Evolutionary conservation across 2,329 filamentous ascomycete species (phyloP), one percentile per base, ranked within the genome.

Genomic region (Arthrobotrys conoides): DNA sequence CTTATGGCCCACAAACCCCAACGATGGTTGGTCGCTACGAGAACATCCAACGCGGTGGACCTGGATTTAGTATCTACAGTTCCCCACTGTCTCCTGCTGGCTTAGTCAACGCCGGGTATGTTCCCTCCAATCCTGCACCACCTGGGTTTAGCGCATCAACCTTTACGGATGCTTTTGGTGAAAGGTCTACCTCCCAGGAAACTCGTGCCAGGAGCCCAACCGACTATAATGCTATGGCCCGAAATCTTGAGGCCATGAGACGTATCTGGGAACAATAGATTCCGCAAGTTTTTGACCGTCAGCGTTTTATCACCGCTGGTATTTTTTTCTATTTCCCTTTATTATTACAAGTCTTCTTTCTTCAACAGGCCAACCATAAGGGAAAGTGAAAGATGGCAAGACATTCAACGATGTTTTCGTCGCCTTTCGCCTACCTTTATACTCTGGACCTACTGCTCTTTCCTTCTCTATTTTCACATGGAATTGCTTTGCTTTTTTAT

Each of bases 41-140:
- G 9, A 68, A 33, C n/a, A 49, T n/a, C 20, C 48, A 30, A 33
- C 38, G 6, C 18, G 33, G 33, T 48, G 20, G n/a, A 20, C 5
- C 27, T n/a, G 46, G 33, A 18, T 57, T 61, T 41, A 24, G 5
- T 46, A 22, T 53, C 22, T 51, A 57, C n/a, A 49, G 33, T 8
- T 70, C 66, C 8, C 66, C 66, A 36, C 41, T 70, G 3, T 70
- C 53, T 4, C 66, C 66, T 1, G 66, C 66, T 20, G 27, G 66
- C 49, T 27, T 70, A 14, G 51, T 57, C 12, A 61, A 65, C 16
- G 61, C 41, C 10, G 57, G 57, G 10, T 61, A 16, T n/a, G 20
- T 61, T 24, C 57, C 57, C 6, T 6, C 57, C 12, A 61, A 61
- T 33, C 33, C 33, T 12, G 57, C 57, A 1, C 69, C 59, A 36